Conservation (phyloP, 1,284 basidiomycete species). For the Boletellus sp. region DNA sequence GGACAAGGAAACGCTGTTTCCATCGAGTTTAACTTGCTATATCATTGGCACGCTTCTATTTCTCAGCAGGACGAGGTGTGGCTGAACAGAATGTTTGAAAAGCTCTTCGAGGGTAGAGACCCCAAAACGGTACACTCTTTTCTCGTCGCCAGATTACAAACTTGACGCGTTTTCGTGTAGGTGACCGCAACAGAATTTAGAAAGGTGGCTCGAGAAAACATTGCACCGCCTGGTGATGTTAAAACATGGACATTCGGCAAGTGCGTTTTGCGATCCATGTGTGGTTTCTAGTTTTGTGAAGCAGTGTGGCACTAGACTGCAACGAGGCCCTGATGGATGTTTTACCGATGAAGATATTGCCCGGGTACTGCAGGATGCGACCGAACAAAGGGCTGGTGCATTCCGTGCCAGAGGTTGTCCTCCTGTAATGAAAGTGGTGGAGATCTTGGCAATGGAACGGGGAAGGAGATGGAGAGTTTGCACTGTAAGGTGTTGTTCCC, state of each 20-base stretch:
- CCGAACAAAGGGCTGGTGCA: constrained; percentile 61
- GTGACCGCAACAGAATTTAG: constrained; percentile 44
- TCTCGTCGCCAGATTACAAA: constrained; percentile 7
- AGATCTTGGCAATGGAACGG: constrained; percentile 71
- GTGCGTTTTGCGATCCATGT: constrained; percentile 33
- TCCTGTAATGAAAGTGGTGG: constrained; percentile 63
- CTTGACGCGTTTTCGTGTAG: constrained; percentile 27
- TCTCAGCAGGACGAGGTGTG: constrained; percentile 59
- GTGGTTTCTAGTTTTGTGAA: constrained; percentile 1
- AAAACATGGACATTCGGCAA: constrained; percentile 52
- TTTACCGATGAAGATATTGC: constrained; percentile 74
- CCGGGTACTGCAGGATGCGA: constrained; percentile 61
- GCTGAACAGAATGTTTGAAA: constrained; percentile 50
- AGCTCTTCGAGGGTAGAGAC: constrained; percentile 43
- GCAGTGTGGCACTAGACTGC: constrained; percentile 36
- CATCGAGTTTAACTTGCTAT: constrained; percentile 72
- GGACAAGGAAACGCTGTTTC: constrained; percentile 73
- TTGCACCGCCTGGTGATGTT: constrained; percentile 35
- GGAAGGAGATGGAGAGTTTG: constrained; percentile 72
- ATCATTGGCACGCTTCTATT: constrained; percentile 72
- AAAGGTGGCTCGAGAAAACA: constrained; percentile 33
- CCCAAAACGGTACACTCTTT: constrained; percentile 34
- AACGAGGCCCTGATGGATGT: constrained; percentile 50
- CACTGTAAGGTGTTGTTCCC: constrained; percentile 44
- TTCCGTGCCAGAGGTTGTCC: constrained; percentile 78